Evolutionary conservation across 2,329 filamentous ascomycete species (phyloP).

Genomic region (Pleurostoma richardsiae): DNA sequence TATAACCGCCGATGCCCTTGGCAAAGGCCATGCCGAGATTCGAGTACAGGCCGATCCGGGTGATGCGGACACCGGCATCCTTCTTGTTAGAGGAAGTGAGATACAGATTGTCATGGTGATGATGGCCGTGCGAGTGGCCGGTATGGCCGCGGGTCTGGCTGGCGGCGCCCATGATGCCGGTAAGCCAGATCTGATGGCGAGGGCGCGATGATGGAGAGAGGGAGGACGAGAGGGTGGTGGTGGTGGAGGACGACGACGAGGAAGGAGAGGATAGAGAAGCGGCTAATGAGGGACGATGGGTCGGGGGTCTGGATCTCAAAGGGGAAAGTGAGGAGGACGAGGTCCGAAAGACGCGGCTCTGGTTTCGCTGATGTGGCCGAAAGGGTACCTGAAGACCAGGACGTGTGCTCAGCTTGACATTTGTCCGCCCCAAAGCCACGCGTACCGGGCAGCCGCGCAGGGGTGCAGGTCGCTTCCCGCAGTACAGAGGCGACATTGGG

Average conservation of each 20-base stretch:
- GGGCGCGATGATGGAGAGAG: slow-evolving; percentile 8
- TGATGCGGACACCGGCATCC: slow-evolving; percentile 92
- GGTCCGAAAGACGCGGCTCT: slow-evolving; percentile 19
- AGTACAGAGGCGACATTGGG: too few species aligned
- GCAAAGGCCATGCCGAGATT: slow-evolving; percentile 92
- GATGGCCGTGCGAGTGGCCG: slow-evolving; percentile 56
- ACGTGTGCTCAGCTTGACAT: too few species aligned
- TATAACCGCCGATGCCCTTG: slow-evolving; percentile 87
- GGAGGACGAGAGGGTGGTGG: neutral
- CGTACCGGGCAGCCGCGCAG: too few species aligned
- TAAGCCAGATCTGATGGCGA: slow-evolving; percentile 14
- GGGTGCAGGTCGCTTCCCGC: too few species aligned
- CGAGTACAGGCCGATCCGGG: slow-evolving; percentile 78
- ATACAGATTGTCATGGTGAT: slow-evolving; percentile 82
- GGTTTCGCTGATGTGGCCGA: slow-evolving; percentile 26
- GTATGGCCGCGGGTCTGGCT: slow-evolving; percentile 33
- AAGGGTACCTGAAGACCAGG: slow-evolving; percentile 5
- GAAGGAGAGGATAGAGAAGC: slow-evolving; percentile 8
- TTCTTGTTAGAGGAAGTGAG: slow-evolving; percentile 78
- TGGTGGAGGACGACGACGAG: slow-evolving; percentile 4
- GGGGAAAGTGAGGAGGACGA: slow-evolving; percentile 13
- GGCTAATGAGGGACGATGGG: slow-evolving; percentile 6
- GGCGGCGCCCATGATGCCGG: slow-evolving; percentile 15
- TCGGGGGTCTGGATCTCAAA: slow-evolving; percentile 12
- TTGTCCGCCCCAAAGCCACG: too few species aligned